Conservation (phyloP, 2,329 filamentous ascomycete genomes). For the Septoria petroselini region DNA sequence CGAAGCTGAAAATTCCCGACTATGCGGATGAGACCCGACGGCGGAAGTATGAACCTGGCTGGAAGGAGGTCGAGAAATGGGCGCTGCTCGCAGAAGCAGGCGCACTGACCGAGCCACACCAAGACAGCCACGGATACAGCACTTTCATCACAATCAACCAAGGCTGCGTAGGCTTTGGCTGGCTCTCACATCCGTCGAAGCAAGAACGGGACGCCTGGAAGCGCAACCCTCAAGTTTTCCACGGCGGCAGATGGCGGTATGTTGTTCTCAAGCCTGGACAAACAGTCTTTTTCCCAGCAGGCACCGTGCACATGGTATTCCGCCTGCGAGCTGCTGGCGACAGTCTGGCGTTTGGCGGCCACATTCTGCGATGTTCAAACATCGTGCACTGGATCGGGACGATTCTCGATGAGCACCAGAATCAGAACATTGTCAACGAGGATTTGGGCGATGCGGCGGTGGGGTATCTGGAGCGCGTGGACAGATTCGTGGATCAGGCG, state of each 20-base stretch:
- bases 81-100: constrained; percentile 35
- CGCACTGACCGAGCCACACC: constrained; percentile 37
- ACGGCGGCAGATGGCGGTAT: constrained; percentile 34
- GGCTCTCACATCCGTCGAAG: constrained; percentile 31
- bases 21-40: constrained; percentile 30
- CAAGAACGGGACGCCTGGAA: constrained; percentile 32
- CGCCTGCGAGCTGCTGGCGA: constrained; percentile 32
- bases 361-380: constrained; percentile 36
- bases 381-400: constrained; percentile 46
- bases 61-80: constrained; percentile 39
- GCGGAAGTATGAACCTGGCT: constrained; percentile 31
- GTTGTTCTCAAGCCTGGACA: constrained; percentile 33
- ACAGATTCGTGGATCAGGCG: constrained; percentile 33
- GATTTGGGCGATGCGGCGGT: constrained; percentile 42
- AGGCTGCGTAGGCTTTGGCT: constrained; percentile 36
- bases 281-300: constrained; percentile 36
- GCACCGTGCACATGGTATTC: constrained; percentile 38
- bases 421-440: constrained; percentile 46
- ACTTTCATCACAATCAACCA: constrained; percentile 38
- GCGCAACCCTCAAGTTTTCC: constrained; percentile 21
- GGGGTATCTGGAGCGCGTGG: constrained; percentile 33
- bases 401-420: constrained; percentile 44
- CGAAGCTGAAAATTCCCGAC: constrained; percentile 35
- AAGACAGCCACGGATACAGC: constrained; percentile 37
- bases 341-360: constrained; percentile 37